A percentile compares a stretch with the other conserved stretches of the same genome.
Evolutionary conservation across 2,329 filamentous ascomycete genomes (phyloP).

Genomic region (Aspergillus latus): DNA sequence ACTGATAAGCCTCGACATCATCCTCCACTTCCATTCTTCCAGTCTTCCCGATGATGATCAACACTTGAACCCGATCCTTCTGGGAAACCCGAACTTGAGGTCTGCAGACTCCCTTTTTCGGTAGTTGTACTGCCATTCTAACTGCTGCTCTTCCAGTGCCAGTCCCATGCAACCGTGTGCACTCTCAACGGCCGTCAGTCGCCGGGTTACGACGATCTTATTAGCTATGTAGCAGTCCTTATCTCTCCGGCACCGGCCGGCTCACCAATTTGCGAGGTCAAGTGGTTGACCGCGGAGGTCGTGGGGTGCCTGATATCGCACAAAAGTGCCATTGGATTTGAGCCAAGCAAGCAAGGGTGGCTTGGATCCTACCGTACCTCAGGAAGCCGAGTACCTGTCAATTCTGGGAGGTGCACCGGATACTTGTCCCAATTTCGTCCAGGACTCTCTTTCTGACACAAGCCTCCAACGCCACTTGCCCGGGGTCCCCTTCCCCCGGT

Average conservation of each 20-base stretch:
- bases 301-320: neutral
- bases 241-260: slow-evolving; percentile 6
- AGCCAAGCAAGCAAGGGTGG: slow-evolving; percentile 4
- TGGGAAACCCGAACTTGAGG: neutral
- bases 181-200: neutral
- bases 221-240: neutral
- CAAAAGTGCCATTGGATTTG: neutral
- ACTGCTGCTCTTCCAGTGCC: neutral
- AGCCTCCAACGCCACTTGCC: neutral
- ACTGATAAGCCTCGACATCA: neutral
- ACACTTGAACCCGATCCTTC: neutral
- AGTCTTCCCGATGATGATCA: neutral
- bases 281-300: neutral
- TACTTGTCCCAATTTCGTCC: neutral
- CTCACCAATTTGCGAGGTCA: neutral
- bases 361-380: neutral
- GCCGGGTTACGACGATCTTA: neutral
- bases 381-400: neutral
- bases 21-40: neutral
- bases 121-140: neutral
- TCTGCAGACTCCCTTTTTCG: neutral
- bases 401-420: neutral
- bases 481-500: neutral
- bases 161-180: neutral
- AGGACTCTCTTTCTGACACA: neutral